Evolutionary conservation across 169 alveolate genomes (phyloP), one percentile per base, ranked within the genome.

Genomic region (Plasmodium ovale): DNA sequence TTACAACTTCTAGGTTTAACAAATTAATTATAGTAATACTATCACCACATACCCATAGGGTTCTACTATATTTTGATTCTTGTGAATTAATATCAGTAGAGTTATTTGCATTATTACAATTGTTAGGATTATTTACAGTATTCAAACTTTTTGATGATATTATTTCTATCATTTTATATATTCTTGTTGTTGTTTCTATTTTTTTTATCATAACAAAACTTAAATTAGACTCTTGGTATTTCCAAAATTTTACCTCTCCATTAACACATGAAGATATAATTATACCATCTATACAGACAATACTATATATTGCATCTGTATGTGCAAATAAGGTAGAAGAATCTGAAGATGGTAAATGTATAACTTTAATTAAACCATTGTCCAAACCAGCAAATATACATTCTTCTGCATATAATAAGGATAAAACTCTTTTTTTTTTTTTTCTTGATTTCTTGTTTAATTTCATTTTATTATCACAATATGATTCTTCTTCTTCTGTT

Each of bases 191-290:
- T 7, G 91, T 85, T 47, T 68, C 91, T 3, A 85, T 70, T 27
- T 54, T 85, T 58, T 85, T 85, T 35, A 85, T 69, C 19, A 87
- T 60, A 4, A 69, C 91, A 59, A 85, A 85, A n/a, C 87, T 69
- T 56, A 70, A 68, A 37, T 47, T 27, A 2, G 87, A 33, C 25
- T 85, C 91, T 14, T 85, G 56, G 64, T 85, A 85, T 60, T 85
- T 85, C 91, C 91, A 85, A 31, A 85, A 85, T 85, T 85, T 85
- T n/a, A 85, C 91, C 39, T 68, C 91, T 3, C 91, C 91, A 67
- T 67, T 58, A 35, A 85, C 42, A n/a, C 54, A 68, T 47, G 91
- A 67, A 1, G 91, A 85, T 54, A 85, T 70, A 0, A 85, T 85
- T 7, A 85, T 85, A 5, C 91, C 91, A 56, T 85, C 91, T 31